These are phyloP conservation scores for Hanseniaspora mollemarum DNA, from an alignment of 805 yeast genomes.

Conservation along the genomic window DNA sequence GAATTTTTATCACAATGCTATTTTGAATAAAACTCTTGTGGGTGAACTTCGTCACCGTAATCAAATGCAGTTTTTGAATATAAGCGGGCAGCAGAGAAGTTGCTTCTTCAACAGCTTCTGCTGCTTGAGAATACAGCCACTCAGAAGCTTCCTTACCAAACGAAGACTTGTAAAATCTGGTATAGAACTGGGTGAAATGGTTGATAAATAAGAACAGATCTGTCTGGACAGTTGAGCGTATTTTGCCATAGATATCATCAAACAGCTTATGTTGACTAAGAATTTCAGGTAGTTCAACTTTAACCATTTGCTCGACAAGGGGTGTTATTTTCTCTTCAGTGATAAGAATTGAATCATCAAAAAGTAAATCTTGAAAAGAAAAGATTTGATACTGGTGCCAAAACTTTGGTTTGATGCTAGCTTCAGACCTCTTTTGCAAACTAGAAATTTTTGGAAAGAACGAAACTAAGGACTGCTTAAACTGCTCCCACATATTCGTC, in stretches of 20 bases:
- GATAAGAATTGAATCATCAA: conserved; percentile 11
- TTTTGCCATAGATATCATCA: neutral
- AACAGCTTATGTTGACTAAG: neutral
- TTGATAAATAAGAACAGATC: conserved; percentile 44
- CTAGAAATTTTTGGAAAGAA: neutral
- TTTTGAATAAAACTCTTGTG: conserved; percentile 71
- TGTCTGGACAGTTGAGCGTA: neutral
- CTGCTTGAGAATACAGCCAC: conserved; percentile 46
- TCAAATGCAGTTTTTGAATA: neutral
- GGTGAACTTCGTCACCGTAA: conserved; percentile 33
- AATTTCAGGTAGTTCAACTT: neutral
- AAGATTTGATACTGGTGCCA: conserved; percentile 8
- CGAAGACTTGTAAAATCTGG: conserved; percentile 64
- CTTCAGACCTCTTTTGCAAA: neutral
- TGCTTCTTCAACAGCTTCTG: conserved; percentile 23
- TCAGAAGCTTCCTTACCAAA: conserved; percentile 59
- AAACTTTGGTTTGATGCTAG: neutral
- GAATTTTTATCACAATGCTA: conserved; percentile 56
- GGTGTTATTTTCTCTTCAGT: neutral
- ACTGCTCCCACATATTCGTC: too few relatives aligned
- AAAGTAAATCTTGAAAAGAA: conserved; percentile 12
- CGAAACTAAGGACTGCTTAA: too few relatives aligned
- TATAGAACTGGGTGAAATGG: conserved; percentile 54
- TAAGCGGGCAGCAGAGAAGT: neutral
- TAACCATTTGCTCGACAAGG: neutral